phyloP scores from a whole-genome alignment of 2,329 filamentous ascomycete species.

The Grosmannia huntii region DNA sequence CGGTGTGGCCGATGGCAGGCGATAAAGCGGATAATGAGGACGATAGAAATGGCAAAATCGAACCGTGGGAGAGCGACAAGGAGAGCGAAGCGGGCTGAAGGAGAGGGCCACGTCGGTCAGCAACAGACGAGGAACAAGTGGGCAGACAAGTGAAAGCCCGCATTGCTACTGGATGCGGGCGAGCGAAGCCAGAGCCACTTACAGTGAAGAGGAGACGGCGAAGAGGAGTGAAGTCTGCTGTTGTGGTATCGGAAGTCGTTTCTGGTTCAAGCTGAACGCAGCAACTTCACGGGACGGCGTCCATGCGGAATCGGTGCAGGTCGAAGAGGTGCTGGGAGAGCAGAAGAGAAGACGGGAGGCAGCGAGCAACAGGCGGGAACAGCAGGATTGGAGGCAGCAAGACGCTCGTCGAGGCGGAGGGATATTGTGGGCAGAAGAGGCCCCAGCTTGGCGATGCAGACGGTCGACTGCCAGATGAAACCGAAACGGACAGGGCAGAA shows the following conservation, averaged over 20 bases:
- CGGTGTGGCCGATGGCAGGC: neutral
- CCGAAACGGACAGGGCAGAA: neutral
- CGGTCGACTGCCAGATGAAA: neutral
- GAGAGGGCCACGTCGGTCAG: too few relatives aligned
- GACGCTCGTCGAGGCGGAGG: too few relatives aligned
- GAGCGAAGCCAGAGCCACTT: neutral
- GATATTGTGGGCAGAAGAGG: too few relatives aligned
- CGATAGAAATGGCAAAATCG: too few relatives aligned
- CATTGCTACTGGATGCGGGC: too few relatives aligned
- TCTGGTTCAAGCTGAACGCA: neutral
- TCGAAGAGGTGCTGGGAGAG: neutral
- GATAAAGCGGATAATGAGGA: neutral
- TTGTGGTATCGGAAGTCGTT: too few relatives aligned
- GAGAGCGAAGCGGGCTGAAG: neutral
- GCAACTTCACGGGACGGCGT: constrained; percentile 5
- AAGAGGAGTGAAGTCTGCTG: neutral
- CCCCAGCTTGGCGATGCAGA: neutral
- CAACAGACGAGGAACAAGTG: neutral
- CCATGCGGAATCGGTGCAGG: neutral
- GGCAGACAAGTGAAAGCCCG: neutral
- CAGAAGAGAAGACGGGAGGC: neutral
- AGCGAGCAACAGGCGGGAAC: too few relatives aligned
- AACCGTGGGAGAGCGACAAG: neutral
- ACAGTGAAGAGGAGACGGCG: too few relatives aligned
- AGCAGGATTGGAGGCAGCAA: too few relatives aligned